Conservation (phyloP, 2,329 filamentous ascomycete genomes). For the Blastomyces gilchristii region DNA sequence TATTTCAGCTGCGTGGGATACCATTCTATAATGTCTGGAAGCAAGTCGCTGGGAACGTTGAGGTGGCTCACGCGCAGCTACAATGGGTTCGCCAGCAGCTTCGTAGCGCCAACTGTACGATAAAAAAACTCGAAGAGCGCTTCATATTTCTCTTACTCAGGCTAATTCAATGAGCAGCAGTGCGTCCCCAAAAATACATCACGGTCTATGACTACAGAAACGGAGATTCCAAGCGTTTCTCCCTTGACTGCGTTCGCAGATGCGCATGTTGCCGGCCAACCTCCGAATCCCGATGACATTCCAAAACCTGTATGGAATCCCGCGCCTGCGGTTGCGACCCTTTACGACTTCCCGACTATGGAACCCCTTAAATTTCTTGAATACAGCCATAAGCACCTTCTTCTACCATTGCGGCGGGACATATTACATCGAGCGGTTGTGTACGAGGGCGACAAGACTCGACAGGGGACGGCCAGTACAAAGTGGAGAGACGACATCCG, state of each 20-base stretch:
- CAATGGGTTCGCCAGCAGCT: slow-evolving; percentile 14
- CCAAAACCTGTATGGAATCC: slow-evolving; percentile 26
- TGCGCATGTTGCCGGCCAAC: slow-evolving; percentile 11
- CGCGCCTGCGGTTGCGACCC: slow-evolving; percentile 64
- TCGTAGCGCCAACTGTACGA: slow-evolving; percentile 8
- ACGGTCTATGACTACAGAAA: slow-evolving; percentile 41
- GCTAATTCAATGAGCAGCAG: slow-evolving; percentile 12
- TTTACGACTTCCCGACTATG: slow-evolving; percentile 82
- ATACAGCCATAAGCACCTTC: slow-evolving; percentile 73
- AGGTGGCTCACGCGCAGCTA: slow-evolving; percentile 31
- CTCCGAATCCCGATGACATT: slow-evolving; percentile 11
- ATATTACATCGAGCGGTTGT: slow-evolving; percentile 85
- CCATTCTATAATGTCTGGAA: slow-evolving; percentile 27
- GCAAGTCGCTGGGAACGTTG: slow-evolving; percentile 27
- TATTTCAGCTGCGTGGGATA: slow-evolving; percentile 4
- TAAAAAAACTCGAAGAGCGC: not conserved
- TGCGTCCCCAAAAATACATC: slow-evolving; percentile 12
- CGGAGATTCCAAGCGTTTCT: slow-evolving; percentile 23
- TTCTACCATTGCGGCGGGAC: slow-evolving; percentile 79
- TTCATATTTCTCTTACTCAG: slow-evolving; percentile 7
- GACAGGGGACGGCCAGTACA: slow-evolving; percentile 72
- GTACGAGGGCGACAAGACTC: slow-evolving; percentile 81
- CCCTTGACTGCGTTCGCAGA: slow-evolving; percentile 19
- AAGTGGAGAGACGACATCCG: slow-evolving; percentile 77
- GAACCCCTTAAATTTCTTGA: slow-evolving; percentile 68